Conservation (phyloP, 2,329 filamentous ascomycete genomes). For the Ophiognomonia clavigignenti-juglandacearum region DNA sequence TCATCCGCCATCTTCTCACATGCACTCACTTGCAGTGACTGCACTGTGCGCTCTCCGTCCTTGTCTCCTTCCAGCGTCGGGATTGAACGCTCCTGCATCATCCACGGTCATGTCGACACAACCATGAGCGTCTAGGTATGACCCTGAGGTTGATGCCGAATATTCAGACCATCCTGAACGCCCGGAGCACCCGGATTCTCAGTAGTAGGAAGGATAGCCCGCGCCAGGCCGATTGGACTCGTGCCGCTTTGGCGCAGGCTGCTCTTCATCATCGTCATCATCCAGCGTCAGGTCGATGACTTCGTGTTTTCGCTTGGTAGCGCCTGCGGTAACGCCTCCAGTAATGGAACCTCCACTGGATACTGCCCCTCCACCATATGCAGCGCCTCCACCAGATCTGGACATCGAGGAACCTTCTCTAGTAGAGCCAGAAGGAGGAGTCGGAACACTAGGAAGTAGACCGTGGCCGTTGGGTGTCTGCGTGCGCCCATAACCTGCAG, state of each 20-base stretch:
- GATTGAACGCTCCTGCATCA: too few species aligned
- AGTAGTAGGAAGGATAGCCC: conserved; percentile 5
- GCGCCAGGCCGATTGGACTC: conserved; percentile 18
- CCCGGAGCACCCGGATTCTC: neutral
- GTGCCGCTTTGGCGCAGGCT: conserved; percentile 44
- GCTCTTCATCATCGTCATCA: conserved; percentile 46
- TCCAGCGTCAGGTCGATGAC: conserved; percentile 58
- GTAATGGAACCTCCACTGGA: too few species aligned
- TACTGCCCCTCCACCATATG: too few species aligned
- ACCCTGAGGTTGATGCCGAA: neutral
- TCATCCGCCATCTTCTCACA: neutral
- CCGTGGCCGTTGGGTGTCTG: conserved; percentile 31
- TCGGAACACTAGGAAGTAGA: conserved; percentile 20
- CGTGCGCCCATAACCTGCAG: conserved; percentile 27
- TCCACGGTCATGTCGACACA: neutral
- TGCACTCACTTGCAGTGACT: neutral
- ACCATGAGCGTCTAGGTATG: neutral
- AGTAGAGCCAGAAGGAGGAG: conserved; percentile 29
- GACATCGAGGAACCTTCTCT: conserved; percentile 32
- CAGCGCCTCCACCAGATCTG: conserved; percentile 24
- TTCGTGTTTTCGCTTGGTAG: conserved; percentile 45
- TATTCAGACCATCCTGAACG: neutral
- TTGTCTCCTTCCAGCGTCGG: neutral
- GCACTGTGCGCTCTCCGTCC: too few species aligned
- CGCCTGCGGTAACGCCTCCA: conserved; percentile 20